Conservation (phyloP, 108 stramenopile species). For the Mediolabrus comicus region DNA sequence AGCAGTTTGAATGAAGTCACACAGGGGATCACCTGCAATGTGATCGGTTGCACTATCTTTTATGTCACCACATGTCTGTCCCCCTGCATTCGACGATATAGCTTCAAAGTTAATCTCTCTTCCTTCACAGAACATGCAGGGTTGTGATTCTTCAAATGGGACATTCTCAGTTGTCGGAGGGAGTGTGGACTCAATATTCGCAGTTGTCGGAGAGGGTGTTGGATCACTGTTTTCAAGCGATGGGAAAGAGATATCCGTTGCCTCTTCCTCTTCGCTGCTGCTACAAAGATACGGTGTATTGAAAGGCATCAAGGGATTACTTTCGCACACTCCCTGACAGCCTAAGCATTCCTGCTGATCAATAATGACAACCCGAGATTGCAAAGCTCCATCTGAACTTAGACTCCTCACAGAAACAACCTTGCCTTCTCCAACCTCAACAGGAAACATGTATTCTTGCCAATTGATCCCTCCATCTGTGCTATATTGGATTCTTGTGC, state of each 20-base stretch:
- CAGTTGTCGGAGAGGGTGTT: background rate
- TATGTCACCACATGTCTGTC: background rate
- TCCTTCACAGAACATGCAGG: background rate
- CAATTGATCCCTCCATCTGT: constrained; percentile 10
- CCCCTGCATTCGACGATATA: background rate
- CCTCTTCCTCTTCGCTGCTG: too few species aligned
- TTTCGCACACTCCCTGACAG: background rate
- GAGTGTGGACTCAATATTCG: too few species aligned
- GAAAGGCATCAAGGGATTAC: background rate
- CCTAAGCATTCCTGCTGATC: background rate
- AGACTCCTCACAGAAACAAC: background rate
- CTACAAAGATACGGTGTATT: background rate
- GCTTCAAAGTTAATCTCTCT: background rate
- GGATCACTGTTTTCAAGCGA: background rate
- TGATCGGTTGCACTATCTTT: background rate
- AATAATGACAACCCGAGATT: constrained; percentile 4
- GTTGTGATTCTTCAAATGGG: too few species aligned
- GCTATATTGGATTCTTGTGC: constrained; percentile 15
- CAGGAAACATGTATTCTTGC: background rate
- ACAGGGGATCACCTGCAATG: background rate
- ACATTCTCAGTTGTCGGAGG: background rate
- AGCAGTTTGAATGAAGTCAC: background rate
- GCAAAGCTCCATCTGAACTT: constrained; percentile 2
- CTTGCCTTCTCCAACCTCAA: background rate
- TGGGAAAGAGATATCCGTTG: background rate